Conservation (phyloP, 1,284 basidiomycete species). For the Kalmanozyma brasiliensis region DNA sequence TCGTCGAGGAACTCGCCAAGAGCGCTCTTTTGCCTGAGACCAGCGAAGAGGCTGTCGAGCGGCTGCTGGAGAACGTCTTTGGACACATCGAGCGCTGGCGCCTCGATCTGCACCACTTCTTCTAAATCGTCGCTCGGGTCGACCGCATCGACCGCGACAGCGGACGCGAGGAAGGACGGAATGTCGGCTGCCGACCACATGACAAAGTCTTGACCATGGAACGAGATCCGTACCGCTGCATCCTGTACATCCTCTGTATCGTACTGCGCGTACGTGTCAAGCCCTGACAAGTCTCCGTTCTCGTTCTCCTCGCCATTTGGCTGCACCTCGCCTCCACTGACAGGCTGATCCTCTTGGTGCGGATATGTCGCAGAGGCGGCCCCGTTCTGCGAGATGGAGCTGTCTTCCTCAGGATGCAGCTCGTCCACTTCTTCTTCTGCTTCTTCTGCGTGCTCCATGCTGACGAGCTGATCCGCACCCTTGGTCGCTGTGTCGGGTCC, state of each 20-base stretch:
- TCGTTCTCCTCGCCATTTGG: slow-evolving; percentile 2
- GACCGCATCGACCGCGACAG: not conserved
- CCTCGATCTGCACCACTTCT: slow-evolving; percentile 39
- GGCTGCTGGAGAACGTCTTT: slow-evolving; percentile 57
- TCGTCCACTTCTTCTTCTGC: slow-evolving; percentile 18
- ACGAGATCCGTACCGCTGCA: slow-evolving; percentile 49
- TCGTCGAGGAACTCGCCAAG: slow-evolving; percentile 67
- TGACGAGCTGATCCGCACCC: not conserved
- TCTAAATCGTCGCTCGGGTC: slow-evolving; percentile 4
- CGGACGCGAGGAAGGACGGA: slow-evolving; percentile 14
- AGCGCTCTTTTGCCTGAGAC: slow-evolving; percentile 55
- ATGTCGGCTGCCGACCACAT: slow-evolving; percentile 49
- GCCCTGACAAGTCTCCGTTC: slow-evolving; percentile 6
- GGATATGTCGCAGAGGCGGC: not conserved
- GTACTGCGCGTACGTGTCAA: slow-evolving; percentile 7
- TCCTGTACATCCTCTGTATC: slow-evolving; percentile 10
- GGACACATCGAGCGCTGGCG: slow-evolving; percentile 46
- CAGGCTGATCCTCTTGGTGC: slow-evolving; percentile 13
- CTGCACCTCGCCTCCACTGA: slow-evolving; percentile 3
- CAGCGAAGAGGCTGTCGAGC: slow-evolving; percentile 57
- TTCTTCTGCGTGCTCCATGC: not conserved
- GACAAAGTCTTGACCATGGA: slow-evolving; percentile 64
- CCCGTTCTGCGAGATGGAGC: not conserved
- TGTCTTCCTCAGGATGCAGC: not conserved
- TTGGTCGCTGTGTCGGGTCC: not conserved